Evolutionary conservation across 495 filamentous ascomycete species (phyloP).

Genomic region (Elaphomyces granulatus): DNA sequence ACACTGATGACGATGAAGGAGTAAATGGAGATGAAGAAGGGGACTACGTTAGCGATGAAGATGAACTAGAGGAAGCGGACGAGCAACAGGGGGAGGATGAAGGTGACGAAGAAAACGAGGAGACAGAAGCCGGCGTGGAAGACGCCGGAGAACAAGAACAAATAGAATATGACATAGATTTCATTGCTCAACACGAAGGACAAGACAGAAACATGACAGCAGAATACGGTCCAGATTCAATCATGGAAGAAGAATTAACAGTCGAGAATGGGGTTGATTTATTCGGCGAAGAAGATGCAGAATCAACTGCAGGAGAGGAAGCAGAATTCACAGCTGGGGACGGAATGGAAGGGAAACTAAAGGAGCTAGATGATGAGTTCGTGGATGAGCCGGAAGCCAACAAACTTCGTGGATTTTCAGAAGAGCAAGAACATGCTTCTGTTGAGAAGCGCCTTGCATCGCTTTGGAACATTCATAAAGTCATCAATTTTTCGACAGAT

Average conservation of each 20-base stretch:
- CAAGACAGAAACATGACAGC: constrained; percentile 10
- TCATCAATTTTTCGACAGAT: constrained; percentile 29
- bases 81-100: constrained; percentile 4
- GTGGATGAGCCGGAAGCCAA: constrained; percentile 11
- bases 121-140: constrained; percentile 8
- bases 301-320: background rate
- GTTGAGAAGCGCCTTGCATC: constrained; percentile 44
- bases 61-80: constrained; percentile 8
- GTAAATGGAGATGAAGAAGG: constrained; percentile 6
- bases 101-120: constrained; percentile 2
- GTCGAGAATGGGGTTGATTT: constrained; percentile 6
- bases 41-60: background rate
- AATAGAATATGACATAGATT: background rate
- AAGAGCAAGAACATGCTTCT: constrained; percentile 36
- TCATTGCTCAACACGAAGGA: constrained; percentile 11
- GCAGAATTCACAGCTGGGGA: constrained; percentile 1
- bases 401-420: constrained; percentile 17
- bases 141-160: constrained; percentile 2
- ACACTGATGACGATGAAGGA: constrained; percentile 10
- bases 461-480: constrained; percentile 43
- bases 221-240: constrained; percentile 9
- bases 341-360: constrained; percentile 3
- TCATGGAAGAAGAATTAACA: too few relatives aligned
- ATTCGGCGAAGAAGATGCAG: constrained; percentile 8
- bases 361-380: constrained; percentile 6